Percentiles rank a stretch among this genome's conserved stretches.
These are phyloP conservation scores for Rhododendron kiyosumense DNA, from an alignment of 148 eudicot genomes.

Conservation along the genomic window DNA sequence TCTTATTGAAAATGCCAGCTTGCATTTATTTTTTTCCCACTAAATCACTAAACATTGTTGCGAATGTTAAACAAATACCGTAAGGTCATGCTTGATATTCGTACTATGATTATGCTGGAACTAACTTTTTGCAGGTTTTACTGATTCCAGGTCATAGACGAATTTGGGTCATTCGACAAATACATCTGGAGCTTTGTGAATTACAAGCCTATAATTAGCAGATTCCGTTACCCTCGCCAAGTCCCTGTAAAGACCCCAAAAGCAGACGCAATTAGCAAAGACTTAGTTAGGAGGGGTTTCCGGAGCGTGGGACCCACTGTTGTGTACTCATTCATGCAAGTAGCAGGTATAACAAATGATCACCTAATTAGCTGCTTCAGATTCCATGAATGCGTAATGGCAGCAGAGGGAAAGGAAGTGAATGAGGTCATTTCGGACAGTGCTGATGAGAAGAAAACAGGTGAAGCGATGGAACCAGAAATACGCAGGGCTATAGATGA, in stretches of 20 bases:
- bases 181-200: slow-evolving; percentile 62
- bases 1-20: slow-evolving; percentile 7
- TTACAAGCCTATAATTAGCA: slow-evolving; percentile 33
- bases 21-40: background rate
- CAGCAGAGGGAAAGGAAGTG: slow-evolving; percentile 14
- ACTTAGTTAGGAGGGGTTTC: slow-evolving; percentile 48
- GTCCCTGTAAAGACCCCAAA: slow-evolving; percentile 52
- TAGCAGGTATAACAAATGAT: slow-evolving; percentile 56
- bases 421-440: background rate
- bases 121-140: slow-evolving; percentile 24
- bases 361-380: slow-evolving; percentile 51
- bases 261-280: slow-evolving; percentile 54
- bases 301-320: slow-evolving; percentile 53
- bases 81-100: background rate
- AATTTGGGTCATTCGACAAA: slow-evolving; percentile 49
- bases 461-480: slow-evolving; percentile 13
- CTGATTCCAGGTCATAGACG: slow-evolving; percentile 39
- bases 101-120: slow-evolving; percentile 3
- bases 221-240: slow-evolving; percentile 38
- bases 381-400: slow-evolving; percentile 29
- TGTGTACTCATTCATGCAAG: slow-evolving; percentile 59
- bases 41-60: background rate
- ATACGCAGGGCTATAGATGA: slow-evolving; percentile 13
- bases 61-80: background rate
- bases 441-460: slow-evolving; percentile 9